Evolutionary conservation across 2,329 filamentous ascomycete species (phyloP).

Genomic region (Dendryphion nanum): DNA sequence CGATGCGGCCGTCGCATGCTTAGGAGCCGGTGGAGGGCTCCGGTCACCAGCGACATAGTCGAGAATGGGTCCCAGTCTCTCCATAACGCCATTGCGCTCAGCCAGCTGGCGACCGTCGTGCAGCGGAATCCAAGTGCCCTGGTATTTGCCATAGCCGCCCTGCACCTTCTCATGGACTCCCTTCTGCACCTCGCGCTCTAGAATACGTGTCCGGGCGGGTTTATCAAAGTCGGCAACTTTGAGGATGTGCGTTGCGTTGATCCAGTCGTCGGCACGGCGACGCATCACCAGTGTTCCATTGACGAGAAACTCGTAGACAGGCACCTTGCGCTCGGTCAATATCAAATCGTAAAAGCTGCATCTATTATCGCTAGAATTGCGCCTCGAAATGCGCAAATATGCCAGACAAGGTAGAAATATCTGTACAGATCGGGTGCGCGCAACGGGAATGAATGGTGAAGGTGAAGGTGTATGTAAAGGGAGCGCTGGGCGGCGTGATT

Average conservation of each 20-base stretch:
- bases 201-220: slow-evolving; percentile 87
- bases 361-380: too few species aligned
- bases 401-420: too few species aligned
- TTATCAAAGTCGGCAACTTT: slow-evolving; percentile 98
- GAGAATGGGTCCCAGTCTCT: slow-evolving; percentile 83
- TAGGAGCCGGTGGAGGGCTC: slow-evolving; percentile 89
- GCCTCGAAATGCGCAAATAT: too few species aligned
- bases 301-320: slow-evolving; percentile 91
- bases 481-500: too few species aligned
- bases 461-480: too few species aligned
- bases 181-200: slow-evolving; percentile 96
- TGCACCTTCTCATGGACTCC: slow-evolving; percentile 97
- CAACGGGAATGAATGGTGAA: too few species aligned
- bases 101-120: slow-evolving; percentile 77
- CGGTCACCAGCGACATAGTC: slow-evolving; percentile 81
- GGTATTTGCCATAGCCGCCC: slow-evolving; percentile 97
- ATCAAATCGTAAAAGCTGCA: too few species aligned
- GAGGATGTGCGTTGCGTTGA: slow-evolving; percentile 98
- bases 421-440: too few species aligned
- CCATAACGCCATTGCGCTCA: slow-evolving; percentile 80
- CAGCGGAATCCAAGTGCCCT: slow-evolving; percentile 97
- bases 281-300: slow-evolving; percentile 94
- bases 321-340: too few species aligned
- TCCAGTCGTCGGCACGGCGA: slow-evolving; percentile 89
- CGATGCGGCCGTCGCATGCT: slow-evolving; percentile 69